These are phyloP conservation scores for Saccharomyces hybrid DNA, from an alignment of 1,139 yeast species.

Conservation along the genomic window DNA sequence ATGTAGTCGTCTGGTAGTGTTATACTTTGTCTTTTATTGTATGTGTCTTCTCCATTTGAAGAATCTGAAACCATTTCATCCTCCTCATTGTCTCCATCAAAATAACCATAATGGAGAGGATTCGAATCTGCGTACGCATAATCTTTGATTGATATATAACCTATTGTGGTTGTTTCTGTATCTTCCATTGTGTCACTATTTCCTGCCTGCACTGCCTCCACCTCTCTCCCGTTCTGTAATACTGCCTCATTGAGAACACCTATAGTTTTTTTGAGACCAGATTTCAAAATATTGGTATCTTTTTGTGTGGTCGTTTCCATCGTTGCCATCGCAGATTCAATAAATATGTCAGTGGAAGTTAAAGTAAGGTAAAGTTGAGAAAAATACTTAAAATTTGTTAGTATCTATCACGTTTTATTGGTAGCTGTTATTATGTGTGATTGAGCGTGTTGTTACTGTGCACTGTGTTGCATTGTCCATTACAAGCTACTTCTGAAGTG, in stretches of 20 bases:
- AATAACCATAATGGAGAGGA: conserved; percentile 57
- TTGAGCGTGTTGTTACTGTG: neutral
- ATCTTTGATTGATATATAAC: conserved; percentile 51
- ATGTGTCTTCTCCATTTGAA: conserved; percentile 19
- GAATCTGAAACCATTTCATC: conserved; percentile 12
- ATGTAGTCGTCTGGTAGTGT: conserved; percentile 29
- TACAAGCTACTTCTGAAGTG: neutral
- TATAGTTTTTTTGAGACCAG: neutral
- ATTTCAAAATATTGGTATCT: neutral
- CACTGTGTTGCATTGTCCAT: neutral
- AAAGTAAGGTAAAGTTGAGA: neutral
- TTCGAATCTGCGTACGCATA: conserved; percentile 65
- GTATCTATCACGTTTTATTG: neutral
- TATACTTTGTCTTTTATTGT: conserved; percentile 36
- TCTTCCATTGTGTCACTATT: conserved; percentile 7
- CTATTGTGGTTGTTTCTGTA: conserved; percentile 11
- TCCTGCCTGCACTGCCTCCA: neutral
- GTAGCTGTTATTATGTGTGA: neutral
- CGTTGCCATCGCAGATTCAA: neutral
- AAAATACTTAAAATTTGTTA: neutral
- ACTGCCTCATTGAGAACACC: neutral
- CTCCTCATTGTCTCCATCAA: conserved; percentile 16
- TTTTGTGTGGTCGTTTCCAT: neutral
- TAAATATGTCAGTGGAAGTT: neutral
- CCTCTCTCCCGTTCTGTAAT: neutral